Evolutionary conservation across 208 protist genomes (phyloP).

Genomic region (Zelonia costaricensis): DNA sequence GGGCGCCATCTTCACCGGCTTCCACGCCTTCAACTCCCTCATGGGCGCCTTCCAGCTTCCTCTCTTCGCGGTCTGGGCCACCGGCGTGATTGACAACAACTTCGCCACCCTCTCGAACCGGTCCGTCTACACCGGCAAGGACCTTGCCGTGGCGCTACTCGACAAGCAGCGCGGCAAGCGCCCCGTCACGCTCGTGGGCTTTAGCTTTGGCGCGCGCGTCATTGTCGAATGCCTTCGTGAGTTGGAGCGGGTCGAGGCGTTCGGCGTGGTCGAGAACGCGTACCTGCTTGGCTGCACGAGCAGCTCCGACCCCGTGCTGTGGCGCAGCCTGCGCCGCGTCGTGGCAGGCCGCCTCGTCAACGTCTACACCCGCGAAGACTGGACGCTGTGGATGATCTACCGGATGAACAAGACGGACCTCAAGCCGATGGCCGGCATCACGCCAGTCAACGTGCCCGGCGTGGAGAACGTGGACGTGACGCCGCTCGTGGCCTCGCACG

Average conservation of each 20-base stretch:
- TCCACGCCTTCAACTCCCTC: constrained; percentile 69
- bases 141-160: constrained; percentile 76
- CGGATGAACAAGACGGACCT: constrained; percentile 65
- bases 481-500: constrained; percentile 57
- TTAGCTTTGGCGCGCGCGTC: constrained; percentile 83
- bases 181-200: constrained; percentile 87
- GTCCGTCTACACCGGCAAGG: constrained; percentile 69
- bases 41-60: constrained; percentile 70
- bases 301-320: constrained; percentile 47
- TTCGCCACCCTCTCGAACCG: constrained; percentile 77
- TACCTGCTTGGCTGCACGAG: constrained; percentile 80
- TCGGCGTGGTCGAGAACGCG: constrained; percentile 83
- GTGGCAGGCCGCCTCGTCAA: constrained; percentile 89
- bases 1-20: constrained; percentile 64
- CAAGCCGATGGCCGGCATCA: constrained; percentile 79
- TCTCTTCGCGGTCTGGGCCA: constrained; percentile 75
- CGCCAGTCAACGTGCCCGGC: constrained; percentile 68
- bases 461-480: constrained; percentile 87
- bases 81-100: constrained; percentile 85
- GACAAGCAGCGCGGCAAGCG: constrained; percentile 62
- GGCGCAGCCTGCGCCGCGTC: constrained; percentile 60
- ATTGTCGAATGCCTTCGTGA: constrained; percentile 82
- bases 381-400: constrained; percentile 83
- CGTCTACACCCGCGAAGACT: constrained; percentile 85
- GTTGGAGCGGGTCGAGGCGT: constrained; percentile 55